Evolutionary conservation across 495 filamentous ascomycete species (phyloP), one percentile per base, ranked within the genome.

Genomic region (Friedmanniomyces endolithicus): DNA sequence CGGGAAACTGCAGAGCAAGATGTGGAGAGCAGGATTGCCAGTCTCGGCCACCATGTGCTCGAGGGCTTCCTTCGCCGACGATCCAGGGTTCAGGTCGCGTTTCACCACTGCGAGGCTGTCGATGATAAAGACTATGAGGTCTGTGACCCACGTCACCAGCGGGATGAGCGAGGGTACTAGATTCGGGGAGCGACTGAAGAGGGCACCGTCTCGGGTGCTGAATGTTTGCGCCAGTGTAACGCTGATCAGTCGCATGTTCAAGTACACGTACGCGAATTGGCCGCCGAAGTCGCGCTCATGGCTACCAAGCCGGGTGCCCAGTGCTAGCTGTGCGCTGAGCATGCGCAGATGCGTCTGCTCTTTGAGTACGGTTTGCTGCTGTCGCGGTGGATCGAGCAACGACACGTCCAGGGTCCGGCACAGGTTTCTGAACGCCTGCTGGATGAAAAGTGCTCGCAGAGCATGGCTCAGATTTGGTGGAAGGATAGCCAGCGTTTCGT

Each of bases 301-400:
- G 86, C 78, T 25, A 88, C 72, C 65, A 88, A 73, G 67, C 78
- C 83, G 54, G 81, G 72, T 57, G 85, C 82, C 39, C 90, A 75
- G 35, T 75, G 76, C 6, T 73, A 71, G 60, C 84, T 85, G 56
- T 78, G 74, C 51, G 86, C 78, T n/a, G 88, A 74, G 52, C 80
- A 78, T 14, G 37, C 45, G 29, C 56, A 24, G 50, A 24, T 60
- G 35, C 16, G 54, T 8, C 6, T 44, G 17, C 24, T 62, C 59
- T n/a, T 17, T 1, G 6, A 62, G 6, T 0, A 41, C 55, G 6
- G 37, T 19, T 14, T 29, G 20, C 35, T 61, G 53, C 35, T 62
- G 59, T 25, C 29, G 19, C 19, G 22, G 27, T 0, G 39, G 23
- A 39, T 57, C 55, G 20, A 50, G 40, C 50, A 57, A 44, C 9